phyloP scores from a whole-genome alignment of 495 filamentous ascomycete genomes.

The Tricharina praecox region DNA sequence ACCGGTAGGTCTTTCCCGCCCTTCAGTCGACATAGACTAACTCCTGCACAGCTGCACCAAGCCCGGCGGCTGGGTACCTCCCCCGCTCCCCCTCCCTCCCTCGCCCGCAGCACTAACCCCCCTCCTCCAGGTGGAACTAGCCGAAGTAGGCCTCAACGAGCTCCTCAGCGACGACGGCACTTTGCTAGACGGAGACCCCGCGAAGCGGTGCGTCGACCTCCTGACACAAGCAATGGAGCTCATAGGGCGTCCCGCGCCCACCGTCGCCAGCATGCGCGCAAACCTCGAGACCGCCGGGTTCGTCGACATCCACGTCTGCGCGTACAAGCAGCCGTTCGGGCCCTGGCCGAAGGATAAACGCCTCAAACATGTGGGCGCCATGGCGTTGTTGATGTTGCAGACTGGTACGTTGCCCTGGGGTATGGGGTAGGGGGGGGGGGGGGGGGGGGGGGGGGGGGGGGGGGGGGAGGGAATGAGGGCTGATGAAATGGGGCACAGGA shows the following conservation, averaged over 20 bases:
- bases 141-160: not conserved
- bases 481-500: no score
- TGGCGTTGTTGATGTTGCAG: not conserved
- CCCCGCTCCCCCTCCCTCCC: no score
- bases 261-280: not conserved
- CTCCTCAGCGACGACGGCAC: not conserved
- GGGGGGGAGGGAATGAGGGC: no score
- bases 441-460: no score
- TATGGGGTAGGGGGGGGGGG: no score
- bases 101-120: no score
- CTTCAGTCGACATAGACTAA: no score
- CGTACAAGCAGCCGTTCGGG: not conserved
- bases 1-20: not conserved
- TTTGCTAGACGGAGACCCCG: not conserved
- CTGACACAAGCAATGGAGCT: not conserved
- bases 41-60: not conserved
- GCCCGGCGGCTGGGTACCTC: not conserved
- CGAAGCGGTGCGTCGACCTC: not conserved
- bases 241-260: not conserved
- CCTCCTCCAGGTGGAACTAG: not conserved
- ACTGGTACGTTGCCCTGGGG: not conserved
- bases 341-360: not conserved
- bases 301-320: not conserved
- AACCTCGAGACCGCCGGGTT: slow-evolving; percentile 1
- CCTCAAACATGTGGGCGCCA: not conserved